A percentile compares a stretch with the other conserved stretches of the same genome.
phyloP scores from a whole-genome alignment of 2,329 filamentous ascomycete genomes.

The Ophiostoma populinum region DNA sequence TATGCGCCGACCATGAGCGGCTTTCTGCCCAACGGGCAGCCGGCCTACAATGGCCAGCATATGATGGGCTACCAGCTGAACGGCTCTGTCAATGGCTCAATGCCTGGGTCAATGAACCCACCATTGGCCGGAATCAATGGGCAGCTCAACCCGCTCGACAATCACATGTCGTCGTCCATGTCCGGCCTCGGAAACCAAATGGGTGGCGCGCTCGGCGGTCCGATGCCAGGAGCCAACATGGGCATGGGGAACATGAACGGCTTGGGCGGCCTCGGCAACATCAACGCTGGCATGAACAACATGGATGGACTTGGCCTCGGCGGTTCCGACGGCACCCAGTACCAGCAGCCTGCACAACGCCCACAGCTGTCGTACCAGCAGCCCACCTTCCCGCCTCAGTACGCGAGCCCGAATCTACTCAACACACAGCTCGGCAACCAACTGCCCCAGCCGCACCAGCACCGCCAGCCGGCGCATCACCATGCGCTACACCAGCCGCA shows the following conservation, averaged over 20 bases:
- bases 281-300: neutral
- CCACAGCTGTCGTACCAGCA: conserved; percentile 8
- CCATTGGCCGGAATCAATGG: neutral
- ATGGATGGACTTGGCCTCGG: neutral
- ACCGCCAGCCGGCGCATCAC: neutral
- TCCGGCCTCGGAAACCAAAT: conserved; percentile 1
- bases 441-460: neutral
- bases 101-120: neutral
- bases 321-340: no score
- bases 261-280: neutral
- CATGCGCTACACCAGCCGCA: conserved; percentile 2
- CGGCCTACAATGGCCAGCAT: conserved; percentile 22
- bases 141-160: neutral
- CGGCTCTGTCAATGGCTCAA: neutral
- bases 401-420: conserved; percentile 3
- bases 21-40: conserved; percentile 22
- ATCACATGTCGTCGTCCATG: conserved; percentile 6
- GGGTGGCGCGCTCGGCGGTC: conserved; percentile 2
- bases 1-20: conserved; percentile 22
- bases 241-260: neutral
- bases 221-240: conserved; percentile 2
- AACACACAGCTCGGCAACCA: conserved; percentile 4
- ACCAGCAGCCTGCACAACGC: conserved; percentile 3
- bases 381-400: conserved; percentile 6
- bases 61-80: conserved; percentile 10